phyloP scores from a whole-genome alignment of 2,329 filamentous ascomycete species.

The Colletotrichum sp. region DNA sequence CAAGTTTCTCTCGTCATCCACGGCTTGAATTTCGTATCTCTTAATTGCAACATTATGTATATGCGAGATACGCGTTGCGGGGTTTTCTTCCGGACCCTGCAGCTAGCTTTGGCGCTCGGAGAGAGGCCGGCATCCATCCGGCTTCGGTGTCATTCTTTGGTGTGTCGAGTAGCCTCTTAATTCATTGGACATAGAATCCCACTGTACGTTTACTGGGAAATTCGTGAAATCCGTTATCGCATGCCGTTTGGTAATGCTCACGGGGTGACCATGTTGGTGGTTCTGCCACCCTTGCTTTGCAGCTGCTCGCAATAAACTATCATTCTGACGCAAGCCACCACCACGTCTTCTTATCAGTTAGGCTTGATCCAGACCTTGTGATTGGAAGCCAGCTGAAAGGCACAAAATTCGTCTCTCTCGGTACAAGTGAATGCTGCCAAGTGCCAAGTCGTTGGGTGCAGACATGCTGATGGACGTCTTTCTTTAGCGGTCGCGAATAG shows the following conservation, averaged over 20 bases:
- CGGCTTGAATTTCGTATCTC: background rate
- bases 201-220: background rate
- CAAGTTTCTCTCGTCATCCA: background rate
- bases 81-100: background rate
- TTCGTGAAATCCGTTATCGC: background rate
- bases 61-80: background rate
- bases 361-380: background rate
- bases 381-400: background rate
- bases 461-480: background rate
- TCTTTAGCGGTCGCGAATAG: background rate
- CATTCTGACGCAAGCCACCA: conserved; percentile 4
- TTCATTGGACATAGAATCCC: background rate
- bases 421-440: background rate
- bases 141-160: background rate
- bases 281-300: background rate
- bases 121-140: background rate
- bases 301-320: background rate
- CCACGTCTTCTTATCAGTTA: background rate
- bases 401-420: background rate
- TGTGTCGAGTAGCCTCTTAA: background rate
- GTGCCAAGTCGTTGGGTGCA: background rate
- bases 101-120: background rate
- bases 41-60: background rate
- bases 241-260: background rate
- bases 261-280: background rate